A percentile compares a stretch with the other conserved stretches of the same genome.
These are phyloP conservation scores for Fusarium brachygibbosum DNA, from an alignment of 2,329 filamentous ascomycete genomes.

Conservation along the genomic window DNA sequence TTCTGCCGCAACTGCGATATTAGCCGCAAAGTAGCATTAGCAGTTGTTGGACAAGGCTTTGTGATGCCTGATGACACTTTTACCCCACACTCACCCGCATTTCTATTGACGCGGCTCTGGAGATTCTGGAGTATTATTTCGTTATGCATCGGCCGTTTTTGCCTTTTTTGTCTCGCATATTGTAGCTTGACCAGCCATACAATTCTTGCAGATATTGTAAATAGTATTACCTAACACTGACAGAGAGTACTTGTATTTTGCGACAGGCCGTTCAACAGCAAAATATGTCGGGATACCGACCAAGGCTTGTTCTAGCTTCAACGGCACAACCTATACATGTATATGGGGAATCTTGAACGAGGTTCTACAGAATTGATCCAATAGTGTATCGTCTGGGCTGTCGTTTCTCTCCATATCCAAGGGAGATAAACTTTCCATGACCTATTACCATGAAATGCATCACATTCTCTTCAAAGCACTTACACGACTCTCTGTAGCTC, in stretches of 20 bases:
- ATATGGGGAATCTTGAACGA: too few species aligned
- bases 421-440: too few species aligned
- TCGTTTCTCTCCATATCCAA: fast-evolving
- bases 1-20: conserved; percentile 23
- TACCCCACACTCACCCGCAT: conserved; percentile 31
- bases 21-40: conserved; percentile 30
- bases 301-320: too few species aligned
- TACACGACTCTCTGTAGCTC: conserved; percentile 13
- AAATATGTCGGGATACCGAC: too few species aligned
- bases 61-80: conserved; percentile 16
- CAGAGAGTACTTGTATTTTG: too few species aligned
- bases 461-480: conserved; percentile 18
- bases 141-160: conserved; percentile 27
- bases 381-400: fast-evolving
- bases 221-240: too few species aligned
- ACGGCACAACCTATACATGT: too few species aligned
- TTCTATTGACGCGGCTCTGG: conserved; percentile 41
- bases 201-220: background rate
- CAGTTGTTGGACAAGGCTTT: conserved; percentile 2
- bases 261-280: too few species aligned
- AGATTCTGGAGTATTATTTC: conserved; percentile 4
- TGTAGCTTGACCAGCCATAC: background rate
- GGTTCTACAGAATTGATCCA: too few species aligned
- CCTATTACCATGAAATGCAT: background rate
- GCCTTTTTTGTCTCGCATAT: background rate